phyloP scores from a whole-genome alignment of 2,329 filamentous ascomycete species.

The Cercospora zeina region DNA sequence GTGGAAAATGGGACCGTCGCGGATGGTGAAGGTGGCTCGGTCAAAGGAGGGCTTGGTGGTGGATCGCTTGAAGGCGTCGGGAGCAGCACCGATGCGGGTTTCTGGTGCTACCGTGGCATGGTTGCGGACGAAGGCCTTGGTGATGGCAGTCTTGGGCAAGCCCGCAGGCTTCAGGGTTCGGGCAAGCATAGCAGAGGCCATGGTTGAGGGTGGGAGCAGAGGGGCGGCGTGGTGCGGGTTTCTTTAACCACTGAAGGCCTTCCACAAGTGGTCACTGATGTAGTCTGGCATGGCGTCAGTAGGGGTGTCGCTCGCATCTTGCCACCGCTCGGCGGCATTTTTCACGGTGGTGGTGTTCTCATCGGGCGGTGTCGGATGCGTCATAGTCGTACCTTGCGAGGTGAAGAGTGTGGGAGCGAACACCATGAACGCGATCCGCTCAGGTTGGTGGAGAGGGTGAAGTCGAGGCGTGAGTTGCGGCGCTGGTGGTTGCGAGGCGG shows the following conservation, averaged over 20 bases:
- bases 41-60: conserved; percentile 71
- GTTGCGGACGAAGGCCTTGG: conserved; percentile 50
- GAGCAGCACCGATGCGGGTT: conserved; percentile 67
- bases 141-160: conserved; percentile 42
- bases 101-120: conserved; percentile 69
- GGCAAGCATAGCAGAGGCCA: conserved; percentile 54
- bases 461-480: neutral
- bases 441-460: neutral
- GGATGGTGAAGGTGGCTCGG: conserved; percentile 88
- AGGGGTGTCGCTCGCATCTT: neutral
- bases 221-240: conserved; percentile 29
- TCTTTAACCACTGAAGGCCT: conserved; percentile 65
- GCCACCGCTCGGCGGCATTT: neutral
- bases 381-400: conserved; percentile 54
- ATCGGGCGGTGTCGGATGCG: conserved; percentile 9
- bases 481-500: neutral
- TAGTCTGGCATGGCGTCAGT: conserved; percentile 47
- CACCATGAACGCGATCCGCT: conserved; percentile 43
- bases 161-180: conserved; percentile 55
- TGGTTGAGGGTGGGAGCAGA: conserved; percentile 31
- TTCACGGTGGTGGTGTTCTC: conserved; percentile 3
- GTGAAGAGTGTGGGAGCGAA: conserved; percentile 54
- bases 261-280: conserved; percentile 71
- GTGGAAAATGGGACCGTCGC: conserved; percentile 94
- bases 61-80: conserved; percentile 51